phyloP scores from a whole-genome alignment of 1,139 yeast species.

The Dujonia santamariae region DNA sequence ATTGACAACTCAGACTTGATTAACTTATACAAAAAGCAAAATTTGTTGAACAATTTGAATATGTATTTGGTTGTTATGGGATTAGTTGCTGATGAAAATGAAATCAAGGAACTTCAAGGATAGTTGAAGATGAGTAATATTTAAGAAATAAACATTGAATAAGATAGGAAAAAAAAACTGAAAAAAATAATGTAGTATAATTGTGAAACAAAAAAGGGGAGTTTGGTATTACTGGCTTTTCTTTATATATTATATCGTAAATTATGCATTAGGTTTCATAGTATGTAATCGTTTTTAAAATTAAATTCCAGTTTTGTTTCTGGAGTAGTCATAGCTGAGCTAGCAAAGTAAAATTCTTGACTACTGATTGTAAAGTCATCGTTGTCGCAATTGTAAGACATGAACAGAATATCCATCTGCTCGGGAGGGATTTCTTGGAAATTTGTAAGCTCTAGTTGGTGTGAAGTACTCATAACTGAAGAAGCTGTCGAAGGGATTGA shows the following conservation, averaged over 20 bases:
- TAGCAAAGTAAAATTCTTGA: not conserved
- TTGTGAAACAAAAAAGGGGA: not conserved
- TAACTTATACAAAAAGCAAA: conserved; percentile 55
- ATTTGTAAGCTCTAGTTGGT: not conserved
- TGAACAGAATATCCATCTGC: not conserved
- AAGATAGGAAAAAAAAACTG: no score
- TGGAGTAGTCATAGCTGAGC: not conserved
- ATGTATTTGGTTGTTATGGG: conserved; percentile 97
- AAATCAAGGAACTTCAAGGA: conserved; percentile 48
- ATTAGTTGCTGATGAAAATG: conserved; percentile 75
- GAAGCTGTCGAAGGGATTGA: conserved; percentile 18
- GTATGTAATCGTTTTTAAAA: not conserved
- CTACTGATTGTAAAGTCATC: not conserved
- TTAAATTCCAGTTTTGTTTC: not conserved
- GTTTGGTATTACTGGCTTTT: no score
- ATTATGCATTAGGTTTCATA: not conserved
- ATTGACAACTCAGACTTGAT: conserved; percentile 53
- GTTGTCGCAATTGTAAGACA: not conserved
- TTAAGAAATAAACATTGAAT: no score
- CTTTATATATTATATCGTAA: no score
- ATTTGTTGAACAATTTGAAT: conserved; percentile 77
- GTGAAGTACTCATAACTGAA: conserved; percentile 21
- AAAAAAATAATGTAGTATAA: no score
- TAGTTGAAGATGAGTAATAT: conserved; percentile 5
- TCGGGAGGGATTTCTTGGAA: not conserved